Percentiles rank a stretch among this genome's conserved stretches.
These are phyloP conservation scores for Termitomyces sp. DNA, from an alignment of 1,284 basidiomycete genomes.

Conservation along the genomic window DNA sequence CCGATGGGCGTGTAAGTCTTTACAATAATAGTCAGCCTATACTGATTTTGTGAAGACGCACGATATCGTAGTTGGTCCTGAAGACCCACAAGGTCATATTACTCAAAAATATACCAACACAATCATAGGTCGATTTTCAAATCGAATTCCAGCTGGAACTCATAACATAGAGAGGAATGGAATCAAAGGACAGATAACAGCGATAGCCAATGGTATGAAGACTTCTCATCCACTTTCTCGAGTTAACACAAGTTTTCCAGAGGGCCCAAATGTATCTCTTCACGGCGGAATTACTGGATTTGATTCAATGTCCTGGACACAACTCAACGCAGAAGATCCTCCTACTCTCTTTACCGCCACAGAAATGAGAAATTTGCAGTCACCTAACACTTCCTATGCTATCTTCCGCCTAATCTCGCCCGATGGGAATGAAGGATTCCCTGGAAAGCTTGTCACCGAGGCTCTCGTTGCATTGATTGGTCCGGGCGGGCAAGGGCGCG, in stretches of 20 bases:
- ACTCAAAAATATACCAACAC: constrained; percentile 66
- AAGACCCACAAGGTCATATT: constrained; percentile 53
- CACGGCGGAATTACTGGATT: constrained; percentile 68
- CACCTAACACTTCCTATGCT: constrained; percentile 31
- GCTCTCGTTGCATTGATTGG: constrained; percentile 52
- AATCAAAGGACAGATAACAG: constrained; percentile 41
- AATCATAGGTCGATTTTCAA: constrained; percentile 67
- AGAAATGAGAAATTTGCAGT: constrained; percentile 42
- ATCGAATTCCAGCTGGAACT: constrained; percentile 59
- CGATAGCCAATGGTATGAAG: constrained; percentile 46
- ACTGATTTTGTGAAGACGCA: constrained; percentile 44
- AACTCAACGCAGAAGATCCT: constrained; percentile 34
- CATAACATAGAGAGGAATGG: constrained; percentile 51
- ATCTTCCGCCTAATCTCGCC: constrained; percentile 57
- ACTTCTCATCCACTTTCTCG: constrained; percentile 2
- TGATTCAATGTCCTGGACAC: constrained; percentile 50
- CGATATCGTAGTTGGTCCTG: constrained; percentile 70
- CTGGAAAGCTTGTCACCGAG: constrained; percentile 55
- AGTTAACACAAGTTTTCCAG: constrained; percentile 25
- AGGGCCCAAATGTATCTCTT: constrained; percentile 58
- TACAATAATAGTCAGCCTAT: not conserved
- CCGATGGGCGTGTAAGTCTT: constrained; percentile 50
- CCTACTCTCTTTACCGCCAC: constrained; percentile 52
- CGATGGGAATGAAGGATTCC: constrained; percentile 65
- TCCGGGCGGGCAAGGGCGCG: constrained; percentile 33